Evolutionary conservation across 352 stramenopile genomes (phyloP).

Genomic region (Globisporangium mamillatum): DNA sequence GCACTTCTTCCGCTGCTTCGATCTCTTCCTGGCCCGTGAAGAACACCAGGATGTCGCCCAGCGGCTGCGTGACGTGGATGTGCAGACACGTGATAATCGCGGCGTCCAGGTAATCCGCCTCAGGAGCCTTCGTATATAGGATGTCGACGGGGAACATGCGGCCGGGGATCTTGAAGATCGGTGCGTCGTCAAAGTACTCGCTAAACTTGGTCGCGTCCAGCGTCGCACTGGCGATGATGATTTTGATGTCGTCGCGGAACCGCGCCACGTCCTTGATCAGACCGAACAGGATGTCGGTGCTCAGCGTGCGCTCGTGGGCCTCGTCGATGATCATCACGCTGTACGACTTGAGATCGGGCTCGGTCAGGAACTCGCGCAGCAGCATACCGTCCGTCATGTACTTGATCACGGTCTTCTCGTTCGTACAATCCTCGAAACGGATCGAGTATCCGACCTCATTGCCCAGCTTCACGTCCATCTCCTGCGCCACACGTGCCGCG

Average conservation of each 20-base stretch:
- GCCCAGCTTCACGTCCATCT: conserved; percentile 97
- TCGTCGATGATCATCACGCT: conserved; percentile 99
- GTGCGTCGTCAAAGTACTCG: conserved; percentile 98
- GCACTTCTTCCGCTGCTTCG: conserved; percentile 95
- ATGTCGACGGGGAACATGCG: conserved; percentile 96
- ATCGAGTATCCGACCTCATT: conserved; percentile 99
- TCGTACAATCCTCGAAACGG: conserved; percentile 99
- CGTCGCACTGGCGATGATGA: conserved; percentile 97
- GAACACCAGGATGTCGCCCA: conserved; percentile 99
- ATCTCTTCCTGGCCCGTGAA: conserved; percentile 99
- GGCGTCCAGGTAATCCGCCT: conserved; percentile 99
- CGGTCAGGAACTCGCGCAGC: conserved; percentile 97
- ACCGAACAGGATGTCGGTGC: conserved; percentile 99
- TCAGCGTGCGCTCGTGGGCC: conserved; percentile 98
- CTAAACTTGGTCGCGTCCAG: conserved; percentile 99
- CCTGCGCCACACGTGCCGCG: conserved; percentile 97
- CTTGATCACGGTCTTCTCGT: conserved; percentile 95
- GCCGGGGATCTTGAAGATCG: conserved; percentile 99
- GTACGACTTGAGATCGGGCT: conserved; percentile 96
- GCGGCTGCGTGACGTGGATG: conserved; percentile 98
- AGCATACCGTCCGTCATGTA: conserved; percentile 99
- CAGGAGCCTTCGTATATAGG: conserved; percentile 97
- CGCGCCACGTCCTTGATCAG: conserved; percentile 98
- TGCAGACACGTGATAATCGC: conserved; percentile 97
- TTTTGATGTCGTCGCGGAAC: conserved; percentile 96